Percentiles rank a stretch among this genome's conserved stretches.
phyloP scores from a whole-genome alignment of 306 rosid species.

The Sindora glabra region DNA sequence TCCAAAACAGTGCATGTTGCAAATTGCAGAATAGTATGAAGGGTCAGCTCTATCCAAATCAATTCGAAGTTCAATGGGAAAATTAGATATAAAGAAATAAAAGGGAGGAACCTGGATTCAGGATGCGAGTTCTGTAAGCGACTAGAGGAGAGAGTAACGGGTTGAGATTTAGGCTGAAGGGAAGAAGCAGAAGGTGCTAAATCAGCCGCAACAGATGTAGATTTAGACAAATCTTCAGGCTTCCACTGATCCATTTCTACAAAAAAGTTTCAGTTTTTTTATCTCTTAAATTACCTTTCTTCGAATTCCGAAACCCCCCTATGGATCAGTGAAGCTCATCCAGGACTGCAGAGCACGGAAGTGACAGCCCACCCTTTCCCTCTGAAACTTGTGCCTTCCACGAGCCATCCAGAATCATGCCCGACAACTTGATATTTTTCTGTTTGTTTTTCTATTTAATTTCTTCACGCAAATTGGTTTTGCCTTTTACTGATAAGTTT shows the following conservation, averaged over 20 bases:
- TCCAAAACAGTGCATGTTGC: neutral
- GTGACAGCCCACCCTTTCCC: neutral
- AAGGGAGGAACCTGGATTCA: constrained; percentile 43
- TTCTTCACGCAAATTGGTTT: neutral
- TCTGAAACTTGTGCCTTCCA: constrained; percentile 18
- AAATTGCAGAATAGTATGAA: neutral
- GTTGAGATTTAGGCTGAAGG: constrained; percentile 20
- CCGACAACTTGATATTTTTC: neutral
- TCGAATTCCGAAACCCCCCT: neutral
- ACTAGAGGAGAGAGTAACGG: constrained; percentile 15
- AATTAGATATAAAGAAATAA: neutral
- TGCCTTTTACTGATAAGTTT: no score
- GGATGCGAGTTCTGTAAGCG: constrained; percentile 20
- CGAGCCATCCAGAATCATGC: constrained; percentile 6
- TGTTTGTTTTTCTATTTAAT: neutral
- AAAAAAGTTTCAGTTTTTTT: neutral
- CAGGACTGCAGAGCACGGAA: neutral
- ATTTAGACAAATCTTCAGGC: constrained; percentile 28
- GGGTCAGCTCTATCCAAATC: neutral
- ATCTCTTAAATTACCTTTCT: neutral
- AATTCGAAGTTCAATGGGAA: neutral
- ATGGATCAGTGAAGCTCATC: neutral
- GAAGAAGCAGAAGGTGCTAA: constrained; percentile 28
- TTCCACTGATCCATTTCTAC: constrained; percentile 41
- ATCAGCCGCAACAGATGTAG: constrained; percentile 1